Base-by-base conservation (phyloP, 257 asterid genomes). In the Hygrophila difformis region DNA sequence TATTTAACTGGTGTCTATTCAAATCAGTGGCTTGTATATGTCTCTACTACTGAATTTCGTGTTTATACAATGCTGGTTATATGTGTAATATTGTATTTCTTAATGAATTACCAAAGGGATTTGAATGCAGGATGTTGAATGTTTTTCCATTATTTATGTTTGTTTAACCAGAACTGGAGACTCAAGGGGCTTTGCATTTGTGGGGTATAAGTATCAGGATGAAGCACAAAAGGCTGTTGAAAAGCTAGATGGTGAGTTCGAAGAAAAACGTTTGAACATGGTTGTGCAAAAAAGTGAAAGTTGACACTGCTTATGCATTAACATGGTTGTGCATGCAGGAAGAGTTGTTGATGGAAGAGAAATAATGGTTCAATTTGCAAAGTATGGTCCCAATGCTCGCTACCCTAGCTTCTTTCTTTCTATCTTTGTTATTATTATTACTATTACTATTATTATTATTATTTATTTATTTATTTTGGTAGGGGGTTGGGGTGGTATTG, bases 361-460 rank as follows among this genome's bases (percentile, higher is more conserved):
- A 65, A 91, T 91, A 48, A 91, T 80, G 96, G 99, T 91, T 39
- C 99, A 87, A 22, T 91, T 91, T 63, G 99, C 99, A 0, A 91
- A 91, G 57, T 91, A 91, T 42, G 96, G 99, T 9, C 99, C 96
- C 13, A 86, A 83, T 69, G 99, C 99, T 8, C 29, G 23, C 46
- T 43, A 31, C 21, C 29, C 3, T 15, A 18, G 43, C 53, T 15
- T 11, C 2, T 15, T 33, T 20, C n/a, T n/a, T n/a, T n/a, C n/a
- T n/a, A n/a, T n/a, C n/a, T n/a, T n/a, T n/a, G 8, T 28, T 48
- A 12, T 35, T n/a, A 20, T n/a, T n/a, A n/a, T n/a, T n/a, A n/a
- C n/a, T n/a, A n/a, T n/a, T n/a, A n/a, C n/a, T n/a, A n/a, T n/a
- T n/a, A n/a, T n/a, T n/a, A n/a, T n/a, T n/a, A n/a, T n/a, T n/a